Evolutionary conservation across 177 flowering plant species (phyloP), one percentile per base, ranked within the genome.

Genomic region (Vitis hybrid): DNA sequence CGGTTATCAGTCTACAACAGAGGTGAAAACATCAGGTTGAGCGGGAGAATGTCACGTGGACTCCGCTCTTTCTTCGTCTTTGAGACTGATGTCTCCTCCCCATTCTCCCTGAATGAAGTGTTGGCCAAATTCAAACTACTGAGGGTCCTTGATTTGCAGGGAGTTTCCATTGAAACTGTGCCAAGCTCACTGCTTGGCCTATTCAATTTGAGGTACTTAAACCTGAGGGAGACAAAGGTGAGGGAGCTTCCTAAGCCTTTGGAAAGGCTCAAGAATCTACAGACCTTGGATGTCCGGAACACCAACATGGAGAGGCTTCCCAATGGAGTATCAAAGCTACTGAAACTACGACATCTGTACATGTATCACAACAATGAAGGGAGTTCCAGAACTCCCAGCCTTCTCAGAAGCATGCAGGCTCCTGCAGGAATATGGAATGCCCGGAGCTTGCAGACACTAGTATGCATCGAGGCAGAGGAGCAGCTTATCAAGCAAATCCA

Each of bases 1-100:
- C 67, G 80, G 13, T 41, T 82, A 24, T 83, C 85, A 30, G 55
- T 85, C 63, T 63, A 66, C 51, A 62, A 65, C 10, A 52, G 32
- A 13, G 70, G 61, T 6, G 58, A 59, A 59, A 71, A 72, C n/a
- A 61, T 83, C 14, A 66, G 24, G 32, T 10, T 57, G 21, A 58
- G 76, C 58, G 70, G 9, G 11, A 58, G 17, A 27, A 59, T 41
- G 60, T 65, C 77, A 21, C 50, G 63, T 46, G 67, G 66, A 17
- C 84, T 85, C 58, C 89, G 83, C 41, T 71, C 89, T 48, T 67
- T 85, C 20, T 70, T 80, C 41, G 67, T 76, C 9, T 73, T 78
- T 49, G 46, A 49, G 9, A 65, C 65, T 11, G 73, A 71, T 18
- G 62, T 15, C 17, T 15, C 32, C 17, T 68, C 77, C 15, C 24